Evolutionary conservation across 495 filamentous ascomycete genomes (phyloP), one percentile per base, ranked within the genome.

Genomic region (Penicillium simplicissimum): DNA sequence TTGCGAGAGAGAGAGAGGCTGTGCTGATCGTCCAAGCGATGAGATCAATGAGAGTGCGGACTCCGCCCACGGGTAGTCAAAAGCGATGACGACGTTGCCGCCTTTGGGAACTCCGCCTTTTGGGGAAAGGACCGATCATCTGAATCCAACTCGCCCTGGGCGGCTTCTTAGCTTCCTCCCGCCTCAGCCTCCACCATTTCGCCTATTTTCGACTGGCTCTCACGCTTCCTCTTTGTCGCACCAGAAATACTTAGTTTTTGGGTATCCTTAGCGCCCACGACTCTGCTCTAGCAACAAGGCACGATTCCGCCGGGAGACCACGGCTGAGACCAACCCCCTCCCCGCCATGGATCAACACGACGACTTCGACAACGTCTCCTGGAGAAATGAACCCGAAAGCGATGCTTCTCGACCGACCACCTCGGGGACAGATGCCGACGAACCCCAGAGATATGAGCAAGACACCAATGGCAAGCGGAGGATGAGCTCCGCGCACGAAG

Each of bases 331-430:
- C 51, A 52, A 35, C 31, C 33, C 23, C 35, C 25, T 55, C 68
- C 70, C 71, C 68, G 68, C 76, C 60, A 82, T 79, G 77, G 77
- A 79, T 64, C 70, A 80, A 67, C 74, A 85, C 72, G 81, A 82
- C 71, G 82, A 85, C 68, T 85, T 85, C 63, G 82, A 85, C 60
- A 84, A 71, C 64, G 82, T 85, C 66, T 84, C 82, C 55, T 85
- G 83, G 83, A 76, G 78, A 56, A 81, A 85, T 55, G 79, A 81
- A 19, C 69, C 72, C n/a, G 81, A 81, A 17, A 83, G 76, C 51
- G 81, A 84, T 67, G 54, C 55, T 37, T 83, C 82, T 7, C 78
- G 79, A 15, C 80, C 82, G 1, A 80, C 74, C 11, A 82, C 78
- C 8, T 76, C 80, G 7, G 76, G 74, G 10, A 81, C 73, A 25